These are phyloP conservation scores for Colletotrichum limetticola DNA, from an alignment of 2,329 filamentous ascomycete species.

Conservation along the genomic window DNA sequence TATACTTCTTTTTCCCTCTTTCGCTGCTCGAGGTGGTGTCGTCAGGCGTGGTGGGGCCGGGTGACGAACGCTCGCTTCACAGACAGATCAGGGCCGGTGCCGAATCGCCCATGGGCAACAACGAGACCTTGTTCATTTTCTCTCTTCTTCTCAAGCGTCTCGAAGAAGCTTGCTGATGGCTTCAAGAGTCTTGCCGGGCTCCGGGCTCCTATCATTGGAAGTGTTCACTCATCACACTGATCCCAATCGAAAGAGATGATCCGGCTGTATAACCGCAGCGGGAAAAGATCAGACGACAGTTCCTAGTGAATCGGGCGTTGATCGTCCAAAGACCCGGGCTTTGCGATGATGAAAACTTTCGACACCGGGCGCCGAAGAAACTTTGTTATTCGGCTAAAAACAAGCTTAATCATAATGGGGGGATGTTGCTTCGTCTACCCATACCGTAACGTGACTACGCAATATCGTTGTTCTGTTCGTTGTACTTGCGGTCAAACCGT, in stretches of 20 bases:
- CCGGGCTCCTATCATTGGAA: no score
- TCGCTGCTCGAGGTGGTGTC: no score
- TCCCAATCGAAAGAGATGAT: background rate
- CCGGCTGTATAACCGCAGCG: no score
- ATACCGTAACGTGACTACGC: background rate
- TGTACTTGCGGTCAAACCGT: no score
- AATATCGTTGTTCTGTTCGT: background rate
- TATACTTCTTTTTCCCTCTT: no score
- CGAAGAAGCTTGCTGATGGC: background rate
- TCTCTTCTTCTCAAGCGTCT: background rate
- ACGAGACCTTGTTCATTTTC: background rate
- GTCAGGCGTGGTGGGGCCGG: slow-evolving; percentile 5
- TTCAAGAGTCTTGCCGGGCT: no score
- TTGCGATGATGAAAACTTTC: background rate
- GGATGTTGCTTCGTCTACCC: background rate
- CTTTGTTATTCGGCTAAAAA: slow-evolving; percentile 3
- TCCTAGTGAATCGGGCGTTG: background rate
- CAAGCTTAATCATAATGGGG: slow-evolving; percentile 12
- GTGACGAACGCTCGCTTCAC: slow-evolving; percentile 3
- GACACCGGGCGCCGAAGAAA: background rate
- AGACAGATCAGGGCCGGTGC: background rate
- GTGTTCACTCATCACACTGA: background rate
- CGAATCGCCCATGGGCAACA: slow-evolving; percentile 3
- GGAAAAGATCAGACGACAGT: background rate
- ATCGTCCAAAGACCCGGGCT: background rate